A percentile compares a stretch with the other conserved stretches of the same genome.
These are phyloP conservation scores for Megacollybia marginata DNA, from an alignment of 768 basidiomycete species.

Conservation along the genomic window DNA sequence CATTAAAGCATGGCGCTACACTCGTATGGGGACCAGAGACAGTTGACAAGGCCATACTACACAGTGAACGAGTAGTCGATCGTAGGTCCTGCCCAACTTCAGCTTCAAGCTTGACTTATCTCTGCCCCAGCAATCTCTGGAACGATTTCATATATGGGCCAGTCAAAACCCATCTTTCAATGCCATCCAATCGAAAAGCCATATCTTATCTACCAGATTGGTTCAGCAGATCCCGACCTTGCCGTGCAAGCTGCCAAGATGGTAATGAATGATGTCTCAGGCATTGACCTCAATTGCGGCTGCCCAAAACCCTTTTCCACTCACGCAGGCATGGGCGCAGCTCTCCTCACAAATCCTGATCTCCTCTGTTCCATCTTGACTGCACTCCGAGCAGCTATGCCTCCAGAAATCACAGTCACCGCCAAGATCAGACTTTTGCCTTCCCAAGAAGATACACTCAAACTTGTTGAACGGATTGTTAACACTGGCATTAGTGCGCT, in stretches of 20 bases:
- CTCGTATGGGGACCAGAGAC: conserved; percentile 97
- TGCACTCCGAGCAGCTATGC: conserved; percentile 65
- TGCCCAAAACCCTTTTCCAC: conserved; percentile 97
- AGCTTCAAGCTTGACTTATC: conserved; percentile 1
- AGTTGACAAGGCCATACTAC: conserved; percentile 92
- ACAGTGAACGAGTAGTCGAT: conserved; percentile 77
- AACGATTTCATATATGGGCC: conserved; percentile 80
- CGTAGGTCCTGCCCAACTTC: conserved; percentile 41
- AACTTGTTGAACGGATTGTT: conserved; percentile 83
- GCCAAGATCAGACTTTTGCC: conserved; percentile 91
- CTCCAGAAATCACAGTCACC: conserved; percentile 77
- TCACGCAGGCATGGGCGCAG: conserved; percentile 93
- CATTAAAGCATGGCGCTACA: conserved; percentile 88
- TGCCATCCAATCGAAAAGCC: conserved; percentile 94
- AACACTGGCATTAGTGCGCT: conserved; percentile 82
- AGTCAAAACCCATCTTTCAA: conserved; percentile 80
- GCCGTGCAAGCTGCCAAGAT: conserved; percentile 88
- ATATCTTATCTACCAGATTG: conserved; percentile 93
- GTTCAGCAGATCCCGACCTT: conserved; percentile 80
- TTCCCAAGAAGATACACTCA: conserved; percentile 79
- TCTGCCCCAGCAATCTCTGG: conserved; percentile 65
- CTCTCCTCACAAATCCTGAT: conserved; percentile 87
- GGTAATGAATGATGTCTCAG: conserved; percentile 84
- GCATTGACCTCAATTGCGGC: conserved; percentile 95
- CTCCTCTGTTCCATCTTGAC: conserved; percentile 83